Base-by-base conservation (phyloP, 257 asterid genomes). In the Fraxinus cuspidata region DNA sequence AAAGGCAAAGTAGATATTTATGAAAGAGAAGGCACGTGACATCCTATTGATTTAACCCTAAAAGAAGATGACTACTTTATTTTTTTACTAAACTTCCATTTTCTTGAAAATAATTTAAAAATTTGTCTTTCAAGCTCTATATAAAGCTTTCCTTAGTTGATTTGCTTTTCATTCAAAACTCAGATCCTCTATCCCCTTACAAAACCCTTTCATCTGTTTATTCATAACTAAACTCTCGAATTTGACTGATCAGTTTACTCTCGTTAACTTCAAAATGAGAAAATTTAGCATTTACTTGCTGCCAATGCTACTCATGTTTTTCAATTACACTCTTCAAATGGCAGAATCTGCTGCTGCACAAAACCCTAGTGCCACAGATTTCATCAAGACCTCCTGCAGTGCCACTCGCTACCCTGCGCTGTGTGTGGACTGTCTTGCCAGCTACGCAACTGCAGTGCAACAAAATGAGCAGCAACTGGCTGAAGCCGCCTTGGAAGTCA, bases 311-410 rank as follows among this genome's bases (percentile, higher is more conserved):
- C 71, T 78, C 21, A 16, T 63, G 31, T 40, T 29, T 11, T 63
- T 49, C 56, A 19, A 9, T 12, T 21, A 53, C 31, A 27, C 8
- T 10, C 0, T 74, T n/a, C 10, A 11, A 47, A 29, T 8, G 6
- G 32, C 72, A 35, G 63, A 29, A 25, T 69, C 82, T 2, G 19
- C 70, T 3, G 5, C 13, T 9, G 31, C 77, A 9, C 69, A 63
- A 78, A 60, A 78, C 71, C 75, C 74, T 18, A 76, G 7, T 1
- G 37, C 75, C 71, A 47, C 72, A 78, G 40, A 74, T 34, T 78
- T 78, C 72, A 78, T 78, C 51, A 70, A 35, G 42, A 6, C 81
- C 7, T 78, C 81, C 28, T 78, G 81, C 72, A 63, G 34, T 29
- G 76, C 81, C 76, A 70, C 76, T 13, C 58, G 28, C 44, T 70